These are phyloP conservation scores for Novymonas esmeraldas DNA, from an alignment of 208 protist species.

Conservation along the genomic window DNA sequence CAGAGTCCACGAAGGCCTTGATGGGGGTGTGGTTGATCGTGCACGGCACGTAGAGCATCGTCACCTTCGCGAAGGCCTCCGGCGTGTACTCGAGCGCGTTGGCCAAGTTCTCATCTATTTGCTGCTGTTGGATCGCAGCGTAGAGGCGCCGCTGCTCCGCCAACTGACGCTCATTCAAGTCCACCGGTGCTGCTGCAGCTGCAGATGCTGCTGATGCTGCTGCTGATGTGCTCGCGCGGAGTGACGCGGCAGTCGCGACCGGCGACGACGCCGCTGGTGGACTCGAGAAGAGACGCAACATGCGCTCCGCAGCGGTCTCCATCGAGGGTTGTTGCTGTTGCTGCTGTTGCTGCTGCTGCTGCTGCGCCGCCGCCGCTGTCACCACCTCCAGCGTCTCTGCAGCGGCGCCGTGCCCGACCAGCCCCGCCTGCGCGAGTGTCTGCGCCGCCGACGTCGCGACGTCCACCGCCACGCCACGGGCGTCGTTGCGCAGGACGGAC, in stretches of 20 bases:
- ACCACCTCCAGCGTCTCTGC: constrained; percentile 20
- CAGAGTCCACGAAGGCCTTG: constrained; percentile 95
- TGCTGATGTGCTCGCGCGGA: neutral
- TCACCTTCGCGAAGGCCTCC: constrained; percentile 88
- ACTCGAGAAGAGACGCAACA: constrained; percentile 32
- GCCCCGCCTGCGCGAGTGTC: constrained; percentile 9
- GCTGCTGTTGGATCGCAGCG: constrained; percentile 75
- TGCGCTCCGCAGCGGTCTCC: neutral
- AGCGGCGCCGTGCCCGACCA: neutral
- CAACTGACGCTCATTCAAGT: constrained; percentile 59
- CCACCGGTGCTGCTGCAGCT: neutral
- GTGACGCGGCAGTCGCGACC: constrained; percentile 1
- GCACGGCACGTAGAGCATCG: constrained; percentile 94
- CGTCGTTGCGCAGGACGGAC: constrained; percentile 19
- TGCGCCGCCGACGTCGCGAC: neutral
- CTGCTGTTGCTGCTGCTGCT: neutral
- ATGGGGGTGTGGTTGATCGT: constrained; percentile 90
- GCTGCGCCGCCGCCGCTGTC: neutral
- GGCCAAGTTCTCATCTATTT: constrained; percentile 90
- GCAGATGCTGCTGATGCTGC: too few species aligned
- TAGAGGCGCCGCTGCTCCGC: constrained; percentile 82
- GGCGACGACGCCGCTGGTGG: neutral
- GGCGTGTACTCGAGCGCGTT: constrained; percentile 94
- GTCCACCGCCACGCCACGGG: neutral
- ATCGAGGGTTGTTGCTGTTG: neutral